phyloP scores from a whole-genome alignment of 2,329 filamentous ascomycete species.

The Trichophyton schoenleinii region DNA sequence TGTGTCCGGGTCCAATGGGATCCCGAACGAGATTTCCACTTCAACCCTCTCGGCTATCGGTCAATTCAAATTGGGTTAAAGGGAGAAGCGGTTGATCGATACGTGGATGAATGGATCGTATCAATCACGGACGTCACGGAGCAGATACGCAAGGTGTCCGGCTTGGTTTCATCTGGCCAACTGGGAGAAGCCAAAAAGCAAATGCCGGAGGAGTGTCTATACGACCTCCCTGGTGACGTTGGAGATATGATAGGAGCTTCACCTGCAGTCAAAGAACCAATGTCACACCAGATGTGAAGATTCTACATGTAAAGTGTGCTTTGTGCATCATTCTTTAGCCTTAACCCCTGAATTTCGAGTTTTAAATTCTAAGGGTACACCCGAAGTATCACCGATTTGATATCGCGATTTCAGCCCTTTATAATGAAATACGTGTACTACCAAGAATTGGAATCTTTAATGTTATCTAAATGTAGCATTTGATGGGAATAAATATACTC shows the following conservation, averaged over 20 bases:
- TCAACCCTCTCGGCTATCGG: slow-evolving; percentile 38
- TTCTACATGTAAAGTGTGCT: not conserved
- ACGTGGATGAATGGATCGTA: slow-evolving; percentile 42
- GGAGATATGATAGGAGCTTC: slow-evolving; percentile 10
- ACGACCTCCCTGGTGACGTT: slow-evolving; percentile 9
- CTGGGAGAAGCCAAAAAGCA: slow-evolving; percentile 21
- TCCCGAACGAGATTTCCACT: slow-evolving; percentile 41
- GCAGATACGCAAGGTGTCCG: slow-evolving; percentile 38
- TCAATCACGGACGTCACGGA: slow-evolving; percentile 49
- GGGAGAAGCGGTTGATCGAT: slow-evolving; percentile 33
- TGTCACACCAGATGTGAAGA: not conserved
- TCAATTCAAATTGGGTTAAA: slow-evolving; percentile 53
- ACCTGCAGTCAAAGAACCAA: not conserved
- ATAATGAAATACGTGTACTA: not conserved
- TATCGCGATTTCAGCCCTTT: not conserved
- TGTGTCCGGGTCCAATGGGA: slow-evolving; percentile 52
- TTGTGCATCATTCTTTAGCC: not conserved
- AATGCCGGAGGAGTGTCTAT: slow-evolving; percentile 11
- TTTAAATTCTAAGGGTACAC: not conserved
- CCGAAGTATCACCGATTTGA: not conserved
- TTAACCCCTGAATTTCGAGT: not conserved
- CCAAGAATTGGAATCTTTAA: not conserved
- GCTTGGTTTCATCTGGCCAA: slow-evolving; percentile 31
- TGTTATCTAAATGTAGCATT: not conserved
- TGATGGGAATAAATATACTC: not conserved